phyloP scores from a whole-genome alignment of 345 rosid genomes.

The Eucalyptus dawsonii region DNA sequence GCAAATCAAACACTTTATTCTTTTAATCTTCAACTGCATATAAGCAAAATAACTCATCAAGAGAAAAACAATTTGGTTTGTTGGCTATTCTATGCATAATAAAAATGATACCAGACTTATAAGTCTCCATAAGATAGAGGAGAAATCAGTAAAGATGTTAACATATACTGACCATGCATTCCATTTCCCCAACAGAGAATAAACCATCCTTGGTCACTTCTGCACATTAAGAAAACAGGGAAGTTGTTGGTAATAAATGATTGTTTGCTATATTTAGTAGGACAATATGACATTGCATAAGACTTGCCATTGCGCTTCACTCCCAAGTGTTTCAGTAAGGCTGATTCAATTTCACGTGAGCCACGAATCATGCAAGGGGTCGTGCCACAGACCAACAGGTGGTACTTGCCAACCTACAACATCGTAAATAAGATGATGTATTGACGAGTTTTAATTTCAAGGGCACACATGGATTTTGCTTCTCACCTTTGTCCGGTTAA shows the following conservation, averaged over 20 bases:
- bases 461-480: neutral
- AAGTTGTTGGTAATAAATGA: neutral
- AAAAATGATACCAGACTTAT: neutral
- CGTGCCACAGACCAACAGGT: slow-evolving; percentile 95
- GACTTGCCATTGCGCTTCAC: slow-evolving; percentile 84
- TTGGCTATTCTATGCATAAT: neutral
- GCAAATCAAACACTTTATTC: neutral
- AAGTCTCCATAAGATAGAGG: neutral
- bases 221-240: slow-evolving; percentile 13
- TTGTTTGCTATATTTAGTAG: neutral
- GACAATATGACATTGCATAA: neutral
- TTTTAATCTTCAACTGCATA: neutral
- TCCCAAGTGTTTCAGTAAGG: slow-evolving; percentile 85
- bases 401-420: slow-evolving; percentile 90
- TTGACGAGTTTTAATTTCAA: neutral
- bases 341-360: slow-evolving; percentile 80
- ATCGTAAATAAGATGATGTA: neutral
- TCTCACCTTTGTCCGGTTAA: slow-evolving; percentile 78
- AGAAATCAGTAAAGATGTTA: neutral
- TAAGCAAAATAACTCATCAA: neutral
- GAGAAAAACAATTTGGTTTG: neutral
- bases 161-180: slow-evolving; percentile 67
- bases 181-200: slow-evolving; percentile 99
- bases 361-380: slow-evolving; percentile 99
- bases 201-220: slow-evolving; percentile 98